These are phyloP conservation scores for Chlorella sp. DNA, from an alignment of 139 green algal species.

Conservation along the genomic window DNA sequence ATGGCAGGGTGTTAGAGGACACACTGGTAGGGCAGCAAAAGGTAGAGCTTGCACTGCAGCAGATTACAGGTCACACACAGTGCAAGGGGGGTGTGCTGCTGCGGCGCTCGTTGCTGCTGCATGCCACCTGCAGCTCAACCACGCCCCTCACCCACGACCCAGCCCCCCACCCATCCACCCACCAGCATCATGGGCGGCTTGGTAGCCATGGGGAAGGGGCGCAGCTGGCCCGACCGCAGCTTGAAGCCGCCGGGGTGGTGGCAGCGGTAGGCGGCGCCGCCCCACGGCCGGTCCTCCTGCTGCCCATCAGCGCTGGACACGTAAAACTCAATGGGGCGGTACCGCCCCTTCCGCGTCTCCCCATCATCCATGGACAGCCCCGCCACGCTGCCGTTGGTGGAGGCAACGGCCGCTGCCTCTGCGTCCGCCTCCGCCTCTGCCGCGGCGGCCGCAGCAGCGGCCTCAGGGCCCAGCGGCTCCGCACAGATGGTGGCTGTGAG, in stretches of 20 bases:
- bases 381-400: neutral
- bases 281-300: conserved; percentile 46
- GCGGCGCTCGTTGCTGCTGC: no score
- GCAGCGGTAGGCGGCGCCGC: conserved; percentile 52
- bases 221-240: conserved; percentile 61
- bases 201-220: conserved; percentile 64
- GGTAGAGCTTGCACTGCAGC: no score
- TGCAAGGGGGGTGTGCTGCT: no score
- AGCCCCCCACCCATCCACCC: neutral
- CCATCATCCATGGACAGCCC: conserved; percentile 4
- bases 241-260: conserved; percentile 71
- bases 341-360: neutral
- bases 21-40: neutral
- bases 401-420: neutral
- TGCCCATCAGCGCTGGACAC: conserved; percentile 39
- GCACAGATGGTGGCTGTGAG: conserved; percentile 51
- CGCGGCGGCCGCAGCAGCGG: neutral
- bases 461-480: neutral
- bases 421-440: neutral
- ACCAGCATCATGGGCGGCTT: conserved; percentile 74
- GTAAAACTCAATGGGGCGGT: conserved; percentile 56
- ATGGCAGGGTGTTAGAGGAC: neutral
- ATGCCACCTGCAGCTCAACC: no score
- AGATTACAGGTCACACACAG: no score
- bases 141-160: neutral